Percentiles rank a stretch among this genome's conserved stretches.
These are phyloP conservation scores for Sarocladium kiliense DNA, from an alignment of 2,329 filamentous ascomycete species.

Conservation along the genomic window DNA sequence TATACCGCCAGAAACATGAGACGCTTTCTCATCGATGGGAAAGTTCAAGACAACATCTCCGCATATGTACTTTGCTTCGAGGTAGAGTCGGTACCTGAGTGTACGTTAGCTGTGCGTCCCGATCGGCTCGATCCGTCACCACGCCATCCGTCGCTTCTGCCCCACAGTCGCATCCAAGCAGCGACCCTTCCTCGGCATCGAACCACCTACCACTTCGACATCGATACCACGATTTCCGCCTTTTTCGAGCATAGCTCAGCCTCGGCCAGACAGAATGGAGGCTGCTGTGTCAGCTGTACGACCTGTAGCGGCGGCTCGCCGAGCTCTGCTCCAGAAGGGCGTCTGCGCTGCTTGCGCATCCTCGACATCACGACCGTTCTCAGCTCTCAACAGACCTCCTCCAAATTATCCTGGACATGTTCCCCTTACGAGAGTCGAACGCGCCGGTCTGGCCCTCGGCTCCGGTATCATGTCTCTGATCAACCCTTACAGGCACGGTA, in stretches of 20 bases:
- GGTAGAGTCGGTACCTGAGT: neutral
- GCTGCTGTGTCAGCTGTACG: slow-evolving; percentile 17
- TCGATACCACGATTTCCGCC: neutral
- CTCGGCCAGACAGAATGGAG: slow-evolving; percentile 17
- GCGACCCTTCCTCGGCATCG: neutral
- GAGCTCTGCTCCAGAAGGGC: slow-evolving; percentile 15
- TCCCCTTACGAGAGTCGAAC: slow-evolving; percentile 75
- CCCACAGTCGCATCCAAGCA: neutral
- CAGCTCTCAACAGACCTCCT: slow-evolving; percentile 75
- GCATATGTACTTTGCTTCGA: no score
- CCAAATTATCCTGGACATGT: slow-evolving; percentile 92
- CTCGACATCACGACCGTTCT: slow-evolving; percentile 49
- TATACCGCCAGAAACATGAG: no score
- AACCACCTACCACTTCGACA: neutral
- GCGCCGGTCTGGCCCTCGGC: slow-evolving; percentile 62
- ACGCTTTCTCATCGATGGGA: no score
- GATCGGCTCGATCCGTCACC: slow-evolving; percentile 7
- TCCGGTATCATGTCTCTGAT: slow-evolving; percentile 59
- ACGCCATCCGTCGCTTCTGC: neutral
- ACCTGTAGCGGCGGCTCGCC: slow-evolving; percentile 14
- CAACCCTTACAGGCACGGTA: slow-evolving; percentile 76
- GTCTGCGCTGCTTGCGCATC: slow-evolving; percentile 17
- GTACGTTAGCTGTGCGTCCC: neutral
- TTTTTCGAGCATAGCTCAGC: neutral
- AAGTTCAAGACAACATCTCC: no score